Conservation (phyloP, 306 rosid genomes). For the Dalbergia cultrata region DNA sequence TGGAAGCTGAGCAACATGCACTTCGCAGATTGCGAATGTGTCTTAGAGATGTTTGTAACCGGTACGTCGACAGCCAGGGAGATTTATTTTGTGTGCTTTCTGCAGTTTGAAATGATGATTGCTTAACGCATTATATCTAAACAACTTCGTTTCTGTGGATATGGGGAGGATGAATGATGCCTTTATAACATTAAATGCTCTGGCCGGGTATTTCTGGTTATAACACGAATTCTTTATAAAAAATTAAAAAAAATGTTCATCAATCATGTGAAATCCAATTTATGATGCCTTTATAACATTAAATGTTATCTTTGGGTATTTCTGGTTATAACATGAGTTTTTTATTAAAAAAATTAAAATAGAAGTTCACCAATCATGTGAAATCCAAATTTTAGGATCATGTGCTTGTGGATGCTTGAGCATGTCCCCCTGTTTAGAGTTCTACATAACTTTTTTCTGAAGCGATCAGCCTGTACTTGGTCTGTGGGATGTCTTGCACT, state of each 20-base stretch:
- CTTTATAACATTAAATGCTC: no score
- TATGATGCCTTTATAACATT: no score
- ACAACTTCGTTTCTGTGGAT: background rate
- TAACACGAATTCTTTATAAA: no score
- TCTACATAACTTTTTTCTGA: no score
- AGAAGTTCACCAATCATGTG: no score
- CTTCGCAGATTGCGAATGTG: constrained; percentile 98
- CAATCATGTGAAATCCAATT: background rate
- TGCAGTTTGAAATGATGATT: background rate
- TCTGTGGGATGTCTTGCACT: background rate
- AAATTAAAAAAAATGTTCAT: background rate
- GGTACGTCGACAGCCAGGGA: constrained; percentile 59
- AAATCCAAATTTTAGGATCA: background rate
- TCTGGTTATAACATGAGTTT: no score
- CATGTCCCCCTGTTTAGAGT: no score
- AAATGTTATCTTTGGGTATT: no score
- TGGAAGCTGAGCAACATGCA: constrained; percentile 97
- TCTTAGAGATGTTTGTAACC: constrained; percentile 96
- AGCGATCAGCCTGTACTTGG: background rate
- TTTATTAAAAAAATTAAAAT: no score
- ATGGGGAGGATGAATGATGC: background rate
- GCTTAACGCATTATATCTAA: background rate
- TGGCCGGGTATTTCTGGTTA: background rate
- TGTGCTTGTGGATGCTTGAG: background rate
- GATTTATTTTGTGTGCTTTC: background rate